phyloP scores from a whole-genome alignment of 768 basidiomycete species.

The Psilocybe azurescens region DNA sequence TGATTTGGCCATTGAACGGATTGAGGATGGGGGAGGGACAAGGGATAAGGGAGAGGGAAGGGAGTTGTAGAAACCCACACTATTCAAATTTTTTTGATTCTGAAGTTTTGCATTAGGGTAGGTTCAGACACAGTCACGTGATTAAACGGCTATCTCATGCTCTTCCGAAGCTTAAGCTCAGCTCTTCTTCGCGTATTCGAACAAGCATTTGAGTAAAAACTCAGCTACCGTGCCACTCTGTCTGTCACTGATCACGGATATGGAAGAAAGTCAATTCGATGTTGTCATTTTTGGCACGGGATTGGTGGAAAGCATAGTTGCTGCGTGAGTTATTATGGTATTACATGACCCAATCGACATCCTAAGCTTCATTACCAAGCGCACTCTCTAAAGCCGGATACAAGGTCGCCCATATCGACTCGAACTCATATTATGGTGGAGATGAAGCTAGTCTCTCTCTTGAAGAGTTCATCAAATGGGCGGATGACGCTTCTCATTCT shows the following conservation, averaged over 20 bases:
- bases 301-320: slow-evolving; percentile 82
- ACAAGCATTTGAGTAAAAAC: too few relatives aligned
- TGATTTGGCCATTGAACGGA: slow-evolving; percentile 47
- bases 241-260: slow-evolving; percentile 8
- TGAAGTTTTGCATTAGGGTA: slow-evolving; percentile 36
- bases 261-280: slow-evolving; percentile 60
- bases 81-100: slow-evolving; percentile 32
- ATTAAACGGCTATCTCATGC: background rate
- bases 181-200: too few relatives aligned
- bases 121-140: slow-evolving; percentile 28
- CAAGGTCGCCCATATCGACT: slow-evolving; percentile 87
- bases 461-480: slow-evolving; percentile 81
- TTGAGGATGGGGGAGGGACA: slow-evolving; percentile 20
- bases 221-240: too few relatives aligned
- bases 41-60: slow-evolving; percentile 20
- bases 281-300: slow-evolving; percentile 79
- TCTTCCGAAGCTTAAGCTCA: background rate
- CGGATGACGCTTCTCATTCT: slow-evolving; percentile 38
- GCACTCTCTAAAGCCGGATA: slow-evolving; percentile 89
- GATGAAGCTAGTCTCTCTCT: slow-evolving; percentile 82
- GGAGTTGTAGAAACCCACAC: slow-evolving; percentile 21
- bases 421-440: slow-evolving; percentile 84
- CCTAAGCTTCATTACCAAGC: slow-evolving; percentile 44
- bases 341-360: slow-evolving; percentile 15
- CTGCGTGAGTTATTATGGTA: slow-evolving; percentile 68